Base-by-base conservation (phyloP, 2,329 filamentous ascomycete genomes). In the Corinectria fuckeliana region DNA sequence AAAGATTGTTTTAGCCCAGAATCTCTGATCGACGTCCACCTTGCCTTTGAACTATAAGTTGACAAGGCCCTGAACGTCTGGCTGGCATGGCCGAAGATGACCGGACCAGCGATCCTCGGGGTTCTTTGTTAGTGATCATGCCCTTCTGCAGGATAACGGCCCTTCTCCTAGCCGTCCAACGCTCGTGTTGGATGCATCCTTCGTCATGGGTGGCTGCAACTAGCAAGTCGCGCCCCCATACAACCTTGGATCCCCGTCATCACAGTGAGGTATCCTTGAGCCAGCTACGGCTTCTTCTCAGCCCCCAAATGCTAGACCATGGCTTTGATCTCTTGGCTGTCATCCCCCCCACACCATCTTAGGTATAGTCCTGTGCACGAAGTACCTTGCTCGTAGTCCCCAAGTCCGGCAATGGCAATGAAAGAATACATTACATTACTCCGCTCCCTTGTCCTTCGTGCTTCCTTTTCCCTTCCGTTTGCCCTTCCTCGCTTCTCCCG, bases 371-470 rank as follows among this genome's bases (percentile, higher is more conserved):
- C 38, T 53, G 50, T 44, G 38, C n/a, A n/a, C n/a, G n/a, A n/a
- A n/a, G n/a, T 57, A 53, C 61, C 61, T 44, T 60, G 50, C 44
- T 39, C 42, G 62, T 51, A 45, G 54, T 34, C 23, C 34, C 36
- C 32, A 39, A 28, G 58, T 50, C 21, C 55, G 50, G 41, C 45
- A n/a, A 39, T 36, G 32, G 44, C 20, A 50, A 45, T 49, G 38
- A 53, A 52, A 60, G 48, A 44, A 58, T n/a, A n/a, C n/a, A 34
- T 36, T 63, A 56, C 65, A 56, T 69, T 64, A 68, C 58, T 67
- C 60, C 64, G 65, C 63, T 65, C 52, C 49, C 48, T 51, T 48
- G 41, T 50, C n/a, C 50, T 56, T 18, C 18, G 9, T 21, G 9
- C 49, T 53, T 34, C 28, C 16, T 10, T 28, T 56, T 54, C 48